Evolutionary conservation across 345 rosid genomes (phyloP), one percentile per base, ranked within the genome.

Genomic region (Anastatica hierochuntica): DNA sequence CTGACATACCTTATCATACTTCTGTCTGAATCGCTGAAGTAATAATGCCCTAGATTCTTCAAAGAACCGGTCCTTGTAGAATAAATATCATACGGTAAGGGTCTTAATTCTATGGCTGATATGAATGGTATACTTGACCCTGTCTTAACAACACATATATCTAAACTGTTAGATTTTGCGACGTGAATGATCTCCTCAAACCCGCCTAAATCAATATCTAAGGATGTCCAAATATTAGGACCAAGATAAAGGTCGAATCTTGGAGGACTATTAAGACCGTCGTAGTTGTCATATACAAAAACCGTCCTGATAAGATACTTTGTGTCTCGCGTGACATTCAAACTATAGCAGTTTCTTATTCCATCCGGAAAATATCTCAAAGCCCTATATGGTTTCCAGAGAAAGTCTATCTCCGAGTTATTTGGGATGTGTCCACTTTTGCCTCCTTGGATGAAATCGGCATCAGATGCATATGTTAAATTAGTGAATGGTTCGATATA

Each of bases 81-180:
- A 49, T 65, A 65, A 9, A 7, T 49, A 57, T 8, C 23, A 34
- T 42, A 55, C 0, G 0, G 42, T 26, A 65, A 49, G 8, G 70
- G 63, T 27, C 70, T 57, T 34, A 65, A 14, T 26, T 65, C 63
- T 20, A 65, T 46, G 39, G 51, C 4, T 8, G 70, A 49, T 33
- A 65, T 57, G 1, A 65, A 0, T 13, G 64, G 70, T 43, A 39
- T 26, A 8, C 38, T 65, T 0, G 11, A 29, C 5, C 74, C 77
- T 0, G 64, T 77, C 24, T 85, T 80, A 4, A 76, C 79, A 0
- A 76, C 53, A 56, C 87, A 85, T 24, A 82, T 21, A 4, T 71
- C 45, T 2, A 76, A 33, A 12, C 3, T 14, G 5, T 62, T 53
- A 3, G 69, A 54, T 6, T 41, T 21, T 6, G 60, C 49, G 10